Conservation (phyloP, 371 early-diverging fungal genomes). For the Mucor irregularis region DNA sequence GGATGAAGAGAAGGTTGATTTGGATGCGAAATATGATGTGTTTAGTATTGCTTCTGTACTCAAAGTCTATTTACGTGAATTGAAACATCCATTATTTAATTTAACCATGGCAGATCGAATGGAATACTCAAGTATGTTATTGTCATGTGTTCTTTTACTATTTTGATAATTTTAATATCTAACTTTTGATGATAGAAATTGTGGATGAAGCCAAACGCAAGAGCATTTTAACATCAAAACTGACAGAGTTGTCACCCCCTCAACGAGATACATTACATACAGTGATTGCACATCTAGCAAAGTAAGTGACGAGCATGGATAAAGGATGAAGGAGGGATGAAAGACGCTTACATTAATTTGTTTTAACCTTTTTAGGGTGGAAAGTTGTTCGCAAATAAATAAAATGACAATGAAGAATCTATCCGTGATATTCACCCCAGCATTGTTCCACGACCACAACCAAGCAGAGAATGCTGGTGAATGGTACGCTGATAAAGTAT, state of each 20-base stretch:
- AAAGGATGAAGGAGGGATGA: too few relatives aligned
- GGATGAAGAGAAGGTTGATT: constrained; percentile 50
- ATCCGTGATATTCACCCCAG: constrained; percentile 60
- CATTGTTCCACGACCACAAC: constrained; percentile 63
- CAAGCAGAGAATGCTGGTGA: constrained; percentile 49
- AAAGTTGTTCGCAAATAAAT: constrained; percentile 45
- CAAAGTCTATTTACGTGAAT: constrained; percentile 64
- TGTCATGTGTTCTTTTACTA: too few relatives aligned
- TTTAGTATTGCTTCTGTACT: constrained; percentile 62
- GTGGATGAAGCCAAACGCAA: constrained; percentile 29
- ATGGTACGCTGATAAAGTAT: constrained; percentile 42
- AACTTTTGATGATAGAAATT: constrained; percentile 25
- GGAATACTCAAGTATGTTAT: constrained; percentile 59
- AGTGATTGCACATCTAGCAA: constrained; percentile 53
- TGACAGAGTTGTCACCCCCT: constrained; percentile 39
- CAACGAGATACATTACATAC: constrained; percentile 53
- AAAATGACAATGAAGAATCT: constrained; percentile 63
- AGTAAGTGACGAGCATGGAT: constrained; percentile 30
- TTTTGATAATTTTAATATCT: not conserved
- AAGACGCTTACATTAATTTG: too few relatives aligned
- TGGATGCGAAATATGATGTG: constrained; percentile 52
- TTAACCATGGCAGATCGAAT: constrained; percentile 52
- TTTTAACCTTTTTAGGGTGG: too few relatives aligned
- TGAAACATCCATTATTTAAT: constrained; percentile 64
- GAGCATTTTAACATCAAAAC: constrained; percentile 29